Evolutionary conservation across 495 filamentous ascomycete species (phyloP), one percentile per base, ranked within the genome.

Genomic region (Thermothielavioides terrestris): DNA sequence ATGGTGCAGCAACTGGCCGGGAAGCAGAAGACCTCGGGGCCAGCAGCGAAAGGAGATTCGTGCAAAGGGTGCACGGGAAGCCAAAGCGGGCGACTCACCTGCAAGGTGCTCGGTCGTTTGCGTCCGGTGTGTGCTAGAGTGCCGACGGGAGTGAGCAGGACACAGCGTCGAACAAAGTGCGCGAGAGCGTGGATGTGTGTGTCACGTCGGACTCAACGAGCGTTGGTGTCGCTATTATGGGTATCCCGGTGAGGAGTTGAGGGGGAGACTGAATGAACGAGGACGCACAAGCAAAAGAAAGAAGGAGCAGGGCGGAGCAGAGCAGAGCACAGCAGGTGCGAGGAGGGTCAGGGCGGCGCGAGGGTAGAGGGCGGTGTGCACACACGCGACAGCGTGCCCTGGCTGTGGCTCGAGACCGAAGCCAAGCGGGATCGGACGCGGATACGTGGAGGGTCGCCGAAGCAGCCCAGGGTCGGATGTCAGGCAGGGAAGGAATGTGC

Each of bases 1-100:
- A 55, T 60, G 58, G 54, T 55, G n/a, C 55, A 55, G 56, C 34
- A 50, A 62, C 57, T 57, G 56, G 53, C 49, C 50, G 50, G 51
- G 32, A 54, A 51, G 37, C 42, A 49, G 42, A 50, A 47, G 43
- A 42, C 30, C 27, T 48, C 42, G 48, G 48, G 46, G 40, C 38
- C 14, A 46, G 31, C 39, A 26, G 35, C 23, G 35, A 8, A 41
- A 20, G 46, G 22, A 36, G n/a, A 42, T 41, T 37, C 35, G 25
- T 52, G 40, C 28, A 15, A 15, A 15, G 11, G 14, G 18, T 14
- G 22, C 25, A 8, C 2, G 20, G 10, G 2, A 36, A 40, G 32
- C 21, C 44, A 45, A 28, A 45, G 32, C 18, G 12, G 44, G 21
- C 21, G 52, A 39, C 52, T 46, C 25, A 55, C 52, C 52, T 55